Conservation (phyloP, 495 filamentous ascomycete genomes). For the Penicillium arizonense region DNA sequence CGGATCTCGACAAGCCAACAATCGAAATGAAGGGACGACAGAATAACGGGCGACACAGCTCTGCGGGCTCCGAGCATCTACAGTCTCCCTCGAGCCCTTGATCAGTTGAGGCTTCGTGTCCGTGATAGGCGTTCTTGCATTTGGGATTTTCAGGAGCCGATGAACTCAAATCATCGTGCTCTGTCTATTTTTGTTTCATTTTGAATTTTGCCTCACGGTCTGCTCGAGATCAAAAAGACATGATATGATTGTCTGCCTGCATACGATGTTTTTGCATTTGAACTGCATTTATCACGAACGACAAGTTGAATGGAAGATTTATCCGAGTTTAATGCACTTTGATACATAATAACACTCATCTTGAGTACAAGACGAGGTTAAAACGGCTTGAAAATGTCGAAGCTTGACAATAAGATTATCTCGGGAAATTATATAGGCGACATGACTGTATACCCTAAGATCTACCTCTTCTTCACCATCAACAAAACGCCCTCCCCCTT, state of each 20-base stretch:
- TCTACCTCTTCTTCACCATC: conserved; percentile 15
- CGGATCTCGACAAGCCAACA: conserved; percentile 1
- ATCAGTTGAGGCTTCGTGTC: not conserved
- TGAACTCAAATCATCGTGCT: not conserved
- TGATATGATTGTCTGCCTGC: conserved; percentile 2
- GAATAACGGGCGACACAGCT: not conserved
- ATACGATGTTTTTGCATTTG: conserved; percentile 17
- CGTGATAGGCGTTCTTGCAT: conserved; percentile 6
- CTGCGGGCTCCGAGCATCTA: conserved; percentile 3
- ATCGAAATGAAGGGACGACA: conserved; percentile 2
- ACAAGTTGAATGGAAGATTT: conserved; percentile 20
- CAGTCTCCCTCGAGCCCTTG: not conserved
- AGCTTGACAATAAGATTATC: no score
- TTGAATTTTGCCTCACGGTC: conserved; percentile 4
- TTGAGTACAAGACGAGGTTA: not conserved
- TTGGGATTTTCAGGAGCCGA: conserved; percentile 5
- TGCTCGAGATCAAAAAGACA: conserved; percentile 12
- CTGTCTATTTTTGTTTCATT: conserved; percentile 5
- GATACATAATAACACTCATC: not conserved
- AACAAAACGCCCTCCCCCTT: conserved; percentile 11
- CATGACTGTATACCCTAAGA: not conserved
- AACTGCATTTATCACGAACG: conserved; percentile 22
- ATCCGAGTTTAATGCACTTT: not conserved
- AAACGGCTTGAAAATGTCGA: no score
- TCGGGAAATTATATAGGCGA: not conserved